Percentiles rank a stretch among this genome's conserved stretches.
Evolutionary conservation across 495 filamentous ascomycete genomes (phyloP).

Genomic region (Bacidia gigantensis): DNA sequence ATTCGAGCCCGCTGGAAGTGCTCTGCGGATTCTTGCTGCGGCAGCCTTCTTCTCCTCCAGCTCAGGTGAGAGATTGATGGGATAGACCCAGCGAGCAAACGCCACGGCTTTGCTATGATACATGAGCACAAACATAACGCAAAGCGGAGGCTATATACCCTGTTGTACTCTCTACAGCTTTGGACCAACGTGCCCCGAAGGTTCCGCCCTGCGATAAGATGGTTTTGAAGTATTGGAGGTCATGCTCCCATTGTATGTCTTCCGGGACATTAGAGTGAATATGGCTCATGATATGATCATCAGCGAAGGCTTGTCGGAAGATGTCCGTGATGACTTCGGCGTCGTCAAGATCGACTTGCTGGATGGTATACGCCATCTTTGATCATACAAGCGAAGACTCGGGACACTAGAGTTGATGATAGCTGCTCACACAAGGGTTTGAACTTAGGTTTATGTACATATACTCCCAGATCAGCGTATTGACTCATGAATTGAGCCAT

Average conservation of each 20-base stretch:
- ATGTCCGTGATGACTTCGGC: conserved; percentile 9
- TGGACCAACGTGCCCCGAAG: conserved; percentile 7
- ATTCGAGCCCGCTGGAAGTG: conserved; percentile 7
- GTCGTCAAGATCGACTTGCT: conserved; percentile 4
- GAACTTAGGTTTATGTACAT: too few relatives aligned
- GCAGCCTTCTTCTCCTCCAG: conserved; percentile 5
- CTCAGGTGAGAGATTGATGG: conserved; percentile 6
- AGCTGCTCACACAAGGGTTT: too few relatives aligned
- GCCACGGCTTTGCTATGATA: conserved; percentile 11
- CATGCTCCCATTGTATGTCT: conserved; percentile 1
- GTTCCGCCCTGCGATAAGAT: background rate
- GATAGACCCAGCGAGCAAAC: conserved; percentile 17
- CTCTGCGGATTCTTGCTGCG: background rate
- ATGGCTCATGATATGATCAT: conserved; percentile 12
- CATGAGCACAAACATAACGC: background rate
- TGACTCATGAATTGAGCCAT: too few relatives aligned
- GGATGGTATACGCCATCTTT: conserved; percentile 8
- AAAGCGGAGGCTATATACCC: conserved; percentile 4
- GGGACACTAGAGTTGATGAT: too few relatives aligned
- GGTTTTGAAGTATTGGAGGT: conserved; percentile 3
- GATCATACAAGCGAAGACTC: too few relatives aligned
- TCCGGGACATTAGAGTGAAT: conserved; percentile 5
- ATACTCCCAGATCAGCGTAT: too few relatives aligned
- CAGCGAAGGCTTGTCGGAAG: conserved; percentile 10
- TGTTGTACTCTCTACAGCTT: conserved; percentile 9